Evolutionary conservation across 148 eudicot species (phyloP).

Genomic region (Bassia scoparia): DNA sequence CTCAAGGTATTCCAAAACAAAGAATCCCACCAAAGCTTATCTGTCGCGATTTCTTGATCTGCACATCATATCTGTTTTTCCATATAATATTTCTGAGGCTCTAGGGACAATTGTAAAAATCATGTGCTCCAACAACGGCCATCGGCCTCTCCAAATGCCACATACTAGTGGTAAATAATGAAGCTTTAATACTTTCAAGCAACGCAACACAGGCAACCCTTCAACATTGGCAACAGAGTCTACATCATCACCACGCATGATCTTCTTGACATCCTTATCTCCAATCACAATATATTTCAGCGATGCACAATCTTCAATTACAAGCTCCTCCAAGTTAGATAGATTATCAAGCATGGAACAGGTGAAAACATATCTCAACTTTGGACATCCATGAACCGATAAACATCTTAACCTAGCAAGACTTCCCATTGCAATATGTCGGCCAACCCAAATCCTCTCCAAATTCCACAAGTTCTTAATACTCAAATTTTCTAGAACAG

Average conservation of each 20-base stretch:
- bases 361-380: constrained; percentile 20
- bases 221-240: not conserved
- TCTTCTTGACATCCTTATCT: not conserved
- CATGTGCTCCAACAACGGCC: constrained; percentile 23
- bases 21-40: constrained; percentile 29
- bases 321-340: constrained; percentile 26
- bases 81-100: constrained; percentile 23
- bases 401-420: constrained; percentile 22
- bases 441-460: constrained; percentile 16
- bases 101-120: constrained; percentile 28
- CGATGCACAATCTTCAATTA: constrained; percentile 30
- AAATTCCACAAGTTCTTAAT: constrained; percentile 26
- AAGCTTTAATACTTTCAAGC: constrained; percentile 25
- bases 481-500: constrained; percentile 22
- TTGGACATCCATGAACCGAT: constrained; percentile 29
- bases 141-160: constrained; percentile 23
- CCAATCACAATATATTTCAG: constrained; percentile 14
- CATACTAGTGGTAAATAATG: constrained; percentile 21
- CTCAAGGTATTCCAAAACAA: constrained; percentile 22
- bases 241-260: not conserved
- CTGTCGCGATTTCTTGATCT: constrained; percentile 28
- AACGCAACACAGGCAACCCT: not conserved
- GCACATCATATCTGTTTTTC: constrained; percentile 1
- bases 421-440: constrained; percentile 14
- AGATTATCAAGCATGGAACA: constrained; percentile 18